Conservation (phyloP, 176 grass and related monocot genomes). For the Poa pratensis region DNA sequence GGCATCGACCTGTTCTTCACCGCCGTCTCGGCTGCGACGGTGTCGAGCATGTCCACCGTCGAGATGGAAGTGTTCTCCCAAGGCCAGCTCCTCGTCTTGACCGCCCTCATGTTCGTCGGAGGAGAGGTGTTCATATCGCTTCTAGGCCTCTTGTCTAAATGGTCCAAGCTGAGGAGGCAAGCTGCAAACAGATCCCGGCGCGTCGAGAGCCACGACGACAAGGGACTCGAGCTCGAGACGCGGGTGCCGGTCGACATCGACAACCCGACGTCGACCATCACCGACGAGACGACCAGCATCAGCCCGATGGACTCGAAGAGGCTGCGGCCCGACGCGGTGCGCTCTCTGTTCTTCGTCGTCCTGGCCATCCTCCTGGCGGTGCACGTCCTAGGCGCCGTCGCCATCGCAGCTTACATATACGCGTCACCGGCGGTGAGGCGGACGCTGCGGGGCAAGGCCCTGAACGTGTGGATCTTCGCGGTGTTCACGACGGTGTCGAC, state of each 20-base stretch:
- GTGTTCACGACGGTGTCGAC: conserved; percentile 69
- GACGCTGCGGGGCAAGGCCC: conserved; percentile 50
- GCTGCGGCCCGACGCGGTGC: conserved; percentile 40
- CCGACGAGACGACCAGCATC: neutral
- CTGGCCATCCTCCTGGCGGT: conserved; percentile 43
- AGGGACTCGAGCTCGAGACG: conserved; percentile 1
- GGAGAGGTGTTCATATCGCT: conserved; percentile 66
- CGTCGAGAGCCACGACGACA: conserved; percentile 23
- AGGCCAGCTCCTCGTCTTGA: conserved; percentile 62
- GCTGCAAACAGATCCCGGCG: neutral
- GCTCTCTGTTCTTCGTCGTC: conserved; percentile 46
- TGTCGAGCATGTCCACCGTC: conserved; percentile 77
- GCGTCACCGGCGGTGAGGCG: conserved; percentile 26
- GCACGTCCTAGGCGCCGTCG: conserved; percentile 39
- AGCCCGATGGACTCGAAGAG: neutral
- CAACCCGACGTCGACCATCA: neutral
- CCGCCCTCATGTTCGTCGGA: conserved; percentile 58
- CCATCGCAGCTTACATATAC: conserved; percentile 46
- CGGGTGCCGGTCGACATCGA: neutral
- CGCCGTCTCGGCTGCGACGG: conserved; percentile 67
- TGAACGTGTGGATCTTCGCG: conserved; percentile 56
- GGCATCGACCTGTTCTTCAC: conserved; percentile 64
- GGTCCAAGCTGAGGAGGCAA: conserved; percentile 36
- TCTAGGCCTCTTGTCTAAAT: conserved; percentile 42
- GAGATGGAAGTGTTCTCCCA: conserved; percentile 79